These are phyloP conservation scores for Corynascus novoguineensis DNA, from an alignment of 495 filamentous ascomycete genomes.

Conservation along the genomic window DNA sequence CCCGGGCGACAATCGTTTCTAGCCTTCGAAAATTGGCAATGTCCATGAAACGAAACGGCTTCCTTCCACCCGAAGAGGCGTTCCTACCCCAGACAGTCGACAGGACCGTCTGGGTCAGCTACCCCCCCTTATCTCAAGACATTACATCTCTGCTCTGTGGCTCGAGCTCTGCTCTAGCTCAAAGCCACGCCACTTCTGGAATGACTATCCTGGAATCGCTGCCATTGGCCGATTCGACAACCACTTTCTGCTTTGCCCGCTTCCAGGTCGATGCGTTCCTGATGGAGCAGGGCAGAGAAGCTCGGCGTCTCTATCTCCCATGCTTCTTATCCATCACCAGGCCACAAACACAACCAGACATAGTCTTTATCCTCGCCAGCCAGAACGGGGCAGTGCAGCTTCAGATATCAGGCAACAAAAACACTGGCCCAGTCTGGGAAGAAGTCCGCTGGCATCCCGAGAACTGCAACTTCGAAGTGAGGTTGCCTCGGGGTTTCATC, in stretches of 20 bases:
- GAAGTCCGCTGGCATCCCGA: constrained; percentile 71
- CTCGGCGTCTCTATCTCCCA: constrained; percentile 58
- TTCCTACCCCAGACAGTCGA: constrained; percentile 63
- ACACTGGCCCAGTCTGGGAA: constrained; percentile 67
- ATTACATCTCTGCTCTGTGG: constrained; percentile 61
- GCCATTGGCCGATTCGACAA: constrained; percentile 63
- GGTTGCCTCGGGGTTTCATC: constrained; percentile 62
- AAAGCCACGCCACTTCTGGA: constrained; percentile 26
- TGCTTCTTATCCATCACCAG: constrained; percentile 69
- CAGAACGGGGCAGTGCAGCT: constrained; percentile 72
- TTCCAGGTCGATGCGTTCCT: constrained; percentile 65
- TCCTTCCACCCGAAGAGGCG: constrained; percentile 60
- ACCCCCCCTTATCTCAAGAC: constrained; percentile 64
- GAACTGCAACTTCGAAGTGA: constrained; percentile 54
- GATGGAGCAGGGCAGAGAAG: constrained; percentile 60
- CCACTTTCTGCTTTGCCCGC: constrained; percentile 66
- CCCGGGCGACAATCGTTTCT: constrained; percentile 52
- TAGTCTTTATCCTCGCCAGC: constrained; percentile 65
- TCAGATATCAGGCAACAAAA: constrained; percentile 62
- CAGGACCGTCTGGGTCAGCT: constrained; percentile 67
- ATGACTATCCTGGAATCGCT: constrained; percentile 59
- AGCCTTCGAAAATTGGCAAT: constrained; percentile 66
- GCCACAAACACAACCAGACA: constrained; percentile 57
- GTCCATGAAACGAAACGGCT: constrained; percentile 76
- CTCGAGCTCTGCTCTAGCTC: constrained; percentile 42